A percentile compares a stretch with the other conserved stretches of the same genome.
phyloP scores from a whole-genome alignment of 495 filamentous ascomycete genomes.

The Monascus purpureus region DNA sequence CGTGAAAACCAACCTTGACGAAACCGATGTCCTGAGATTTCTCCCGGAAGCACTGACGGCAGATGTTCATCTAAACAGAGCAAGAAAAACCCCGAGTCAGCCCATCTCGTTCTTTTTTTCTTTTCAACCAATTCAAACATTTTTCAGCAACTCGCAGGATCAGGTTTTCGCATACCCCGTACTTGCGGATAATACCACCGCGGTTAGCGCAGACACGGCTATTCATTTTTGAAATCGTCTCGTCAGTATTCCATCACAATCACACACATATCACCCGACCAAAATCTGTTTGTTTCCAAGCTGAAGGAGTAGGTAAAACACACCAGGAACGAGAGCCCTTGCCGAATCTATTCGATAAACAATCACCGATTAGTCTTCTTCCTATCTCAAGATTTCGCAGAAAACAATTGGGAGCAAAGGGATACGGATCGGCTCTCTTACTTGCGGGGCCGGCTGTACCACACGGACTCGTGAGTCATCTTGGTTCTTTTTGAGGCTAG shows the following conservation, averaged over 20 bases:
- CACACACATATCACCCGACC: too few species aligned
- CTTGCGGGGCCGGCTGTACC: conserved; percentile 92
- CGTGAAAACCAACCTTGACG: conserved; percentile 69
- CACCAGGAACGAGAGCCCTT: conserved; percentile 90
- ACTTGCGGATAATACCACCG: conserved; percentile 96
- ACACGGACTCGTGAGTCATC: conserved; percentile 99
- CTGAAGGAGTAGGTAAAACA: conserved; percentile 11
- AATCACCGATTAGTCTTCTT: conserved; percentile 7
- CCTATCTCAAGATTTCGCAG: neutral
- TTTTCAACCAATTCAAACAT: too few species aligned
- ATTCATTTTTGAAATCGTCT: conserved; percentile 10
- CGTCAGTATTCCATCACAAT: conserved; percentile 1
- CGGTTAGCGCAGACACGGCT: conserved; percentile 94
- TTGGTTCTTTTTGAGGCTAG: conserved; percentile 33
- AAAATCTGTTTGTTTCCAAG: conserved; percentile 3
- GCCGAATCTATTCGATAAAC: conserved; percentile 38
- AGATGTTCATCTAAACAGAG: conserved; percentile 63
- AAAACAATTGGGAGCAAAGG: neutral
- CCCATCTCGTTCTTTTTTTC: too few species aligned
- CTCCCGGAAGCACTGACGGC: conserved; percentile 99
- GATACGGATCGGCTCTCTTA: conserved; percentile 31
- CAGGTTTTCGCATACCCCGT: conserved; percentile 69
- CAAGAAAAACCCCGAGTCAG: conserved; percentile 10
- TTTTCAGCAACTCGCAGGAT: too few species aligned
- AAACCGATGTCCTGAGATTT: conserved; percentile 94